Evolutionary conservation across 176 grass and related monocot genomes (phyloP).

Genomic region (Saccharum spontaneum): DNA sequence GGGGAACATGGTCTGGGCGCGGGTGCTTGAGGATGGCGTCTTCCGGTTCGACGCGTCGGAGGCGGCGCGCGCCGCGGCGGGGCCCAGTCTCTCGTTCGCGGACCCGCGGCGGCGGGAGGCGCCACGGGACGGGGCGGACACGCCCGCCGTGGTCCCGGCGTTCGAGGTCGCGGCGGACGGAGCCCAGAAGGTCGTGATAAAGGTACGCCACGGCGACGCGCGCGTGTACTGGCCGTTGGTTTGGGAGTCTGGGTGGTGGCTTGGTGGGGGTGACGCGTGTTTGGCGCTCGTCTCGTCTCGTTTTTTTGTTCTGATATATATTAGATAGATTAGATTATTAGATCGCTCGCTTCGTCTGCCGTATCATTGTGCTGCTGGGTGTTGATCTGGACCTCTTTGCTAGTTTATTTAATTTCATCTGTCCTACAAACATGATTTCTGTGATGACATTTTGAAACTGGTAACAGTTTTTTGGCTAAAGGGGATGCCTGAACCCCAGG

Average conservation of each 20-base stretch:
- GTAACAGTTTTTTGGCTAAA: not conserved
- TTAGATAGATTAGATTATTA: too few species aligned
- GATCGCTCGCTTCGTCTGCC: not conserved
- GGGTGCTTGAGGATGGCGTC: constrained; percentile 68
- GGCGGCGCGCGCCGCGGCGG: constrained; percentile 48
- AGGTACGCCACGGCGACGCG: constrained; percentile 48
- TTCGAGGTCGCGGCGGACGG: constrained; percentile 33
- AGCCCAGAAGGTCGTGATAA: constrained; percentile 64
- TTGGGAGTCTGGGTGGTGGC: not conserved
- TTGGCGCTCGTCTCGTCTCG: not conserved
- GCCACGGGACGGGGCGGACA: constrained; percentile 16
- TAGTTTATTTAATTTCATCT: not conserved
- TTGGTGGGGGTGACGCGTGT: not conserved
- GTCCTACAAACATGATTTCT: not conserved
- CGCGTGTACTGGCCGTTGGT: not conserved
- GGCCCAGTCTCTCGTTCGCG: constrained; percentile 74
- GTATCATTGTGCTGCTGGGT: not conserved
- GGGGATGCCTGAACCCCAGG: not conserved
- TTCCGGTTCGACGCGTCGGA: constrained; percentile 87
- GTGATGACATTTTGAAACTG: not conserved
- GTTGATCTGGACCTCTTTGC: not conserved
- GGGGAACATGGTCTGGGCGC: constrained; percentile 56
- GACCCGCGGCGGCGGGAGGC: constrained; percentile 56
- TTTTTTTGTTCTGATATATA: not conserved
- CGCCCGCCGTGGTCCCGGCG: constrained; percentile 48